A percentile compares a stretch with the other conserved stretches of the same genome.
These are phyloP conservation scores for Penicillium freii DNA, from an alignment of 2,329 filamentous ascomycete species.

Conservation along the genomic window DNA sequence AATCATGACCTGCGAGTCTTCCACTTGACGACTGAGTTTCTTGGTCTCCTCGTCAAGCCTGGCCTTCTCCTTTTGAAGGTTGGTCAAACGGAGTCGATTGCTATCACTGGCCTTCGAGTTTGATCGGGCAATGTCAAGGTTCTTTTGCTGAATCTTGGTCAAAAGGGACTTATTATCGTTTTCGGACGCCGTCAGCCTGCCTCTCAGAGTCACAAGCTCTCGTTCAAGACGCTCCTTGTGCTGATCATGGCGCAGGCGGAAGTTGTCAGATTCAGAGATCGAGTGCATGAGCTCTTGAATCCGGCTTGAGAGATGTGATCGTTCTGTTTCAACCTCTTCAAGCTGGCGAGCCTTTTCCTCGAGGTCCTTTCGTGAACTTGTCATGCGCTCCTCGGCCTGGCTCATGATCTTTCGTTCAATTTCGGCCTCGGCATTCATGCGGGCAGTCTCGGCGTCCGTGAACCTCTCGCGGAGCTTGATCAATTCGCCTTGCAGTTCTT, in stretches of 20 bases:
- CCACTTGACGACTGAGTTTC: slow-evolving; percentile 78
- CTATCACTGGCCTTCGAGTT: slow-evolving; percentile 82
- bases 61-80: slow-evolving; percentile 77
- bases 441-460: slow-evolving; percentile 78
- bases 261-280: slow-evolving; percentile 84
- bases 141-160: slow-evolving; percentile 97
- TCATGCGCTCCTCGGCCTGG: slow-evolving; percentile 76
- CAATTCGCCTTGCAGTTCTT: slow-evolving; percentile 83
- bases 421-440: slow-evolving; percentile 74
- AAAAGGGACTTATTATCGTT: slow-evolving; percentile 94
- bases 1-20: slow-evolving; percentile 77
- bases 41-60: slow-evolving; percentile 79
- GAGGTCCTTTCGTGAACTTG: slow-evolving; percentile 73
- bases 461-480: slow-evolving; percentile 79
- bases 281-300: slow-evolving; percentile 83
- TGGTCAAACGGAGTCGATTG: slow-evolving; percentile 71
- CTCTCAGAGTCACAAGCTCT: slow-evolving; percentile 86
- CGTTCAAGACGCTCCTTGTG: slow-evolving; percentile 90
- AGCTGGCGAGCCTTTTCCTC: slow-evolving; percentile 74
- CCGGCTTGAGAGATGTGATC: slow-evolving; percentile 70
- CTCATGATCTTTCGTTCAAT: slow-evolving; percentile 77
- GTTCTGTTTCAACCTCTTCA: slow-evolving; percentile 76
- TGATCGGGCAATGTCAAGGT: slow-evolving; percentile 89
- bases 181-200: slow-evolving; percentile 83
- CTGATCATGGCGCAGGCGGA: slow-evolving; percentile 85